Conservation (phyloP, 2,329 filamentous ascomycete species). For the Aspergillus sp. region DNA sequence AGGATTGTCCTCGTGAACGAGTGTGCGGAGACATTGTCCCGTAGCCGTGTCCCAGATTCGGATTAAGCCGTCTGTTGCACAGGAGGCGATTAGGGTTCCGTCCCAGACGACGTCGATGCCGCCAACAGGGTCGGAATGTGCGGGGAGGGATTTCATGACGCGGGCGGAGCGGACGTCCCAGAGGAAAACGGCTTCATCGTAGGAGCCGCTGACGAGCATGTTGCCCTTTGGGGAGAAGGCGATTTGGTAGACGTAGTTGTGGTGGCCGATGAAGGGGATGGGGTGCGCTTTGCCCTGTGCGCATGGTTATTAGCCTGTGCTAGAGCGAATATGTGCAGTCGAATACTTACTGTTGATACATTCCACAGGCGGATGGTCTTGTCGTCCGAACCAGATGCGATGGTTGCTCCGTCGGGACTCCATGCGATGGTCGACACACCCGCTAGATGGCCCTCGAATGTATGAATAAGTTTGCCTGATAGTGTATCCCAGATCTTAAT, state of each 20-base stretch:
- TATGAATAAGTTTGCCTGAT: conserved; percentile 75
- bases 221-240: conserved; percentile 98
- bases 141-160: conserved; percentile 83
- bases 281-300: conserved; percentile 50
- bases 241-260: conserved; percentile 91
- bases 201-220: conserved; percentile 88
- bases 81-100: conserved; percentile 85
- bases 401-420: conserved; percentile 78
- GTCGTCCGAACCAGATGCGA: conserved; percentile 91
- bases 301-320: not conserved
- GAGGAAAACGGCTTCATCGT: conserved; percentile 93
- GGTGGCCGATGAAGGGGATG: conserved; percentile 69
- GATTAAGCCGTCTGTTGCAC: conserved; percentile 83
- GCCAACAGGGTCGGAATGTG: conserved; percentile 89
- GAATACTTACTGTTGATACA: conserved; percentile 41
- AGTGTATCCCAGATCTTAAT: conserved; percentile 83
- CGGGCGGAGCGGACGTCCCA: conserved; percentile 90
- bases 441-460: conserved; percentile 85
- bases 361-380: conserved; percentile 95
- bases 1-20: conserved; percentile 94
- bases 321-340: not conserved
- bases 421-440: conserved; percentile 91
- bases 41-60: conserved; percentile 95
- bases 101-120: conserved; percentile 91
- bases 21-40: conserved; percentile 86